Evolutionary conservation across 345 rosid genomes (phyloP).

Genomic region (Jatropha curcas): DNA sequence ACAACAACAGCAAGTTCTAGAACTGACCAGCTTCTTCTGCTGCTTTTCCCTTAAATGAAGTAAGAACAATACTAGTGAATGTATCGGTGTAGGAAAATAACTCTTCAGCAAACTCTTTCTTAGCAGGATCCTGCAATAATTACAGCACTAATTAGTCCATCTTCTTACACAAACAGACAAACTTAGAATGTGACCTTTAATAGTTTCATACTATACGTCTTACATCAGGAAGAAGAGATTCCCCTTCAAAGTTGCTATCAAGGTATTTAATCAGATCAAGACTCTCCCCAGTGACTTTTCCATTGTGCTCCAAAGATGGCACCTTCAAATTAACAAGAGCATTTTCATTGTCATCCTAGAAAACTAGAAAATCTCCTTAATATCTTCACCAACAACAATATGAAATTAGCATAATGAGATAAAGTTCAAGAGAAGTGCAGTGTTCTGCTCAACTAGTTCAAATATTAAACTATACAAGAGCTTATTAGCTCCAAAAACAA

Average conservation of each 20-base stretch:
- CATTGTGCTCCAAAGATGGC: conserved; percentile 85
- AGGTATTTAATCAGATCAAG: conserved; percentile 72
- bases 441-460: too few species aligned
- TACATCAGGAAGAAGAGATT: conserved; percentile 68
- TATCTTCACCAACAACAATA: too few species aligned
- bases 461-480: too few species aligned
- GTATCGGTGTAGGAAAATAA: conserved; percentile 55
- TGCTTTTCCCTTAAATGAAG: conserved; percentile 67
- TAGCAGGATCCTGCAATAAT: conserved; percentile 65
- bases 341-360: not conserved
- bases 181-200: not conserved
- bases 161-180: not conserved
- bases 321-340: conserved; percentile 47
- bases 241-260: conserved; percentile 84
- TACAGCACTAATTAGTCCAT: conserved; percentile 1
- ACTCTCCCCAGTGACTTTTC: conserved; percentile 83
- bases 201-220: conserved; percentile 4
- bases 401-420: too few species aligned
- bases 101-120: conserved; percentile 62
- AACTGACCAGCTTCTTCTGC: conserved; percentile 54
- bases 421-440: too few species aligned
- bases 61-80: conserved; percentile 39
- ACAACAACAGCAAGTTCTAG: not conserved
- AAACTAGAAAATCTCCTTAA: too few species aligned
- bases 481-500: too few species aligned